Percentiles rank a stretch among this genome's conserved stretches.
Conservation (phyloP, 768 basidiomycete genomes). For the Suillus americanus region DNA sequence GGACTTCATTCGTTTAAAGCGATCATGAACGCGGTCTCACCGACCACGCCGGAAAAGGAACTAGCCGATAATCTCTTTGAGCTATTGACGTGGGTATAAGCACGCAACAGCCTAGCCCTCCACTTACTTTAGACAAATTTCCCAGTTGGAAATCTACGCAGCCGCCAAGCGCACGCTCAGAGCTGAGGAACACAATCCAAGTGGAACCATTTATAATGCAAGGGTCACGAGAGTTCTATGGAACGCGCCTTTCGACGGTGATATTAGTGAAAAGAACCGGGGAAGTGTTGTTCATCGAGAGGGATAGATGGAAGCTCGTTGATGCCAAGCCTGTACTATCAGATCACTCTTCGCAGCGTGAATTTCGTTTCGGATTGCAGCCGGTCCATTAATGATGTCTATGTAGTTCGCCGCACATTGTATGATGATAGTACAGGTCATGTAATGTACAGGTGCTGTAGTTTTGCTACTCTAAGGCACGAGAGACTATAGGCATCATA, state of each 20-base stretch:
- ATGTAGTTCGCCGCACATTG: constrained; percentile 16
- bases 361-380: constrained; percentile 47
- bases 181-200: constrained; percentile 63
- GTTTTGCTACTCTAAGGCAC: constrained; percentile 28
- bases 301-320: constrained; percentile 61
- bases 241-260: constrained; percentile 73
- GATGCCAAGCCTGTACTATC: constrained; percentile 40
- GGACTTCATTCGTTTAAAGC: constrained; percentile 49
- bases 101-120: constrained; percentile 1
- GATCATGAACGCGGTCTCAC: constrained; percentile 38
- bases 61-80: constrained; percentile 62
- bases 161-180: constrained; percentile 46
- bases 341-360: constrained; percentile 45
- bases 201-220: constrained; percentile 50
- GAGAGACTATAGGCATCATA: constrained; percentile 19
- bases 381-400: constrained; percentile 21
- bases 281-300: constrained; percentile 64
- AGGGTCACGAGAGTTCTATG: constrained; percentile 41
- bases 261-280: constrained; percentile 63
- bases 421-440: constrained; percentile 30
- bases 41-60: constrained; percentile 45
- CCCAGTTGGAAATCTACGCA: constrained; percentile 48
- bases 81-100: constrained; percentile 62
- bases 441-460: constrained; percentile 31
- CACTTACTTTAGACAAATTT: constrained; percentile 16